A percentile compares a stretch with the other conserved stretches of the same genome.
Evolutionary conservation across 176 grass and related monocot genomes (phyloP).

Genomic region (Rhynchospora pubera): DNA sequence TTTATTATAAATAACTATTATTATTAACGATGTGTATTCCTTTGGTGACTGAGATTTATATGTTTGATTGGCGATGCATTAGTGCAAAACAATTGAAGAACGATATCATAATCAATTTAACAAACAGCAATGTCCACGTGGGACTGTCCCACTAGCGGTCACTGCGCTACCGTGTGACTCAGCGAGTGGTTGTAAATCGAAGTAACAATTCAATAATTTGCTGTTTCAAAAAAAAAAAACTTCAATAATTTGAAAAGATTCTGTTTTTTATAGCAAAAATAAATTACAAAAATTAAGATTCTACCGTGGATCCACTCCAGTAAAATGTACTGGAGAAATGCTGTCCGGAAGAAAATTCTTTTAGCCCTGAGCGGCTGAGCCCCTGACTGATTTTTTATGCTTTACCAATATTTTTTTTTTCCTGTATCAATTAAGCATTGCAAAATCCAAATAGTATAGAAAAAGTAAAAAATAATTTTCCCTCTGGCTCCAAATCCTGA

Average conservation of each 20-base stretch:
- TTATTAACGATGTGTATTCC: no score
- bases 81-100: background rate
- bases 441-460: no score
- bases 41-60: no score
- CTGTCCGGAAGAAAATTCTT: no score
- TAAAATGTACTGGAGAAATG: background rate
- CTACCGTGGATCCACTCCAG: background rate
- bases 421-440: no score
- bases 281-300: background rate
- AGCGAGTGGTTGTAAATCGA: background rate
- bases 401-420: no score
- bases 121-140: background rate
- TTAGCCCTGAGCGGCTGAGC: no score
- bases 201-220: background rate
- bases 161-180: background rate
- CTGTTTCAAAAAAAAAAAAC: no score
- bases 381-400: no score
- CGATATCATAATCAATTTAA: background rate
- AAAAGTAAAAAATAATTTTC: no score
- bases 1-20: no score
- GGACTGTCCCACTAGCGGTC: background rate
- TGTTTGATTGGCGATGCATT: background rate
- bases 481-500: no score
- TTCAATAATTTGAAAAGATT: background rate
- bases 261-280: background rate